phyloP scores from a whole-genome alignment of 2,329 filamentous ascomycete genomes.

The Corynespora cassiicola region DNA sequence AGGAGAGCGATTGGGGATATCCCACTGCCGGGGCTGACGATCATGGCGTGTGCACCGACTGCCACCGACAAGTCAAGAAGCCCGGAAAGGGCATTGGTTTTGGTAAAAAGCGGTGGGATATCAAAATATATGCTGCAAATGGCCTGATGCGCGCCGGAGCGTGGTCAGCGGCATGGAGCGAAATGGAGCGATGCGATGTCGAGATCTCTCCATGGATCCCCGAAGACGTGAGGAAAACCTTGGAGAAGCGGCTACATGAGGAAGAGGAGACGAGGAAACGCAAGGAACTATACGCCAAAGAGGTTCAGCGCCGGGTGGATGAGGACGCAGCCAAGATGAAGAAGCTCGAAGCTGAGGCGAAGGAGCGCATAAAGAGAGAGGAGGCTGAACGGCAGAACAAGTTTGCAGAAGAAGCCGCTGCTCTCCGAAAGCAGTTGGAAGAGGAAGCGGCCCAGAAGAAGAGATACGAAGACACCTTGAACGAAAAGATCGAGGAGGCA shows the following conservation, averaged over 20 bases:
- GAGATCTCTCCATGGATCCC: slow-evolving; percentile 82
- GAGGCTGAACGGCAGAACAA: slow-evolving; percentile 33
- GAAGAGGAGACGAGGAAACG: slow-evolving; percentile 40
- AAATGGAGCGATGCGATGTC: slow-evolving; percentile 98
- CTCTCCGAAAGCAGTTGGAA: slow-evolving; percentile 31
- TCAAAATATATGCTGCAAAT: slow-evolving; percentile 94
- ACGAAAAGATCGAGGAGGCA: slow-evolving; percentile 37
- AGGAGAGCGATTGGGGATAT: slow-evolving; percentile 26
- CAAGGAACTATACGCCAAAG: slow-evolving; percentile 36
- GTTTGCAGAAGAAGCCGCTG: slow-evolving; percentile 33
- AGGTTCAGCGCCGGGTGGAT: slow-evolving; percentile 38
- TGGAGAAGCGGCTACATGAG: slow-evolving; percentile 61
- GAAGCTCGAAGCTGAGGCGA: slow-evolving; percentile 32
- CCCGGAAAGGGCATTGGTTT: slow-evolving; percentile 42
- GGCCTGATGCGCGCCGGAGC: slow-evolving; percentile 90
- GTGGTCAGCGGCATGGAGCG: slow-evolving; percentile 92
- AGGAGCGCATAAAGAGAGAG: slow-evolving; percentile 28
- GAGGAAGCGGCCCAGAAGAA: slow-evolving; percentile 35
- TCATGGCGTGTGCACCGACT: slow-evolving; percentile 58
- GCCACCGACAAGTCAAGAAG: slow-evolving; percentile 47
- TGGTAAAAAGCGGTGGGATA: slow-evolving; percentile 67
- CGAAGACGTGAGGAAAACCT: slow-evolving; percentile 62
- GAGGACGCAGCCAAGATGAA: slow-evolving; percentile 38
- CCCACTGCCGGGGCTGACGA: slow-evolving; percentile 23
- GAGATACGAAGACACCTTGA: slow-evolving; percentile 31